Evolutionary conservation across 2,329 filamentous ascomycete species (phyloP), one percentile per base, ranked within the genome.

Genomic region (Drechslera avenae): DNA sequence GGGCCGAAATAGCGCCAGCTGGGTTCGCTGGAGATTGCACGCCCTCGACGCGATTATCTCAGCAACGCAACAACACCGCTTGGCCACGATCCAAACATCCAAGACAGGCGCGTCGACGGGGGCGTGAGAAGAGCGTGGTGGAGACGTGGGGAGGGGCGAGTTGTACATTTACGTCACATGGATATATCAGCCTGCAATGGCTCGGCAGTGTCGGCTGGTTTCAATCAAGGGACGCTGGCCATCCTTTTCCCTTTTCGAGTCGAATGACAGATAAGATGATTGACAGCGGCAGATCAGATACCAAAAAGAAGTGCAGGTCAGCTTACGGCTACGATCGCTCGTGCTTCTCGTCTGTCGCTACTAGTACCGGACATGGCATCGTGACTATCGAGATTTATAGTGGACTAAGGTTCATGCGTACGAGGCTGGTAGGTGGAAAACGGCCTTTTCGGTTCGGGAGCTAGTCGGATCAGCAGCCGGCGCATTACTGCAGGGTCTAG

Each of bases 401-500:
- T 48, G 43, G 43, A 47, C 36, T 39, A 10, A 23, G 44, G 52
- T 44, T 55, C 36, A 52, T 55, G 48, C 48, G 44, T 47, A 42
- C 31, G 50, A 53, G 53, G 49, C 52, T 28, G 26, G 26, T 28
- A 8, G 2, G 21, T 7, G 21, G 6, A 23, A 5, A 52, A 41
- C 44, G 44, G 45, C 34, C 39, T 33, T 47, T 42, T 32, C 33
- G 40, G 40, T 21, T 45, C 50, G 50, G 50, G 41, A 53, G 33
- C 50, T 50, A 50, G 50, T 45, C 30, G 17, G 50, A 53, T 47
- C 50, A 53, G 35, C 50, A 49, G 50, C 33, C 33, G 39, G 42
- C 39, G 47, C 41, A 47, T 48, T 46, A 35, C 44, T 34, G 49
- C 50, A 54, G 53, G 53, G 53, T 35, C 53, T 31, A 45, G 34